These are phyloP conservation scores for Cystobasidium slooffiae DNA, from an alignment of 1,284 basidiomycete genomes.

Conservation along the genomic window DNA sequence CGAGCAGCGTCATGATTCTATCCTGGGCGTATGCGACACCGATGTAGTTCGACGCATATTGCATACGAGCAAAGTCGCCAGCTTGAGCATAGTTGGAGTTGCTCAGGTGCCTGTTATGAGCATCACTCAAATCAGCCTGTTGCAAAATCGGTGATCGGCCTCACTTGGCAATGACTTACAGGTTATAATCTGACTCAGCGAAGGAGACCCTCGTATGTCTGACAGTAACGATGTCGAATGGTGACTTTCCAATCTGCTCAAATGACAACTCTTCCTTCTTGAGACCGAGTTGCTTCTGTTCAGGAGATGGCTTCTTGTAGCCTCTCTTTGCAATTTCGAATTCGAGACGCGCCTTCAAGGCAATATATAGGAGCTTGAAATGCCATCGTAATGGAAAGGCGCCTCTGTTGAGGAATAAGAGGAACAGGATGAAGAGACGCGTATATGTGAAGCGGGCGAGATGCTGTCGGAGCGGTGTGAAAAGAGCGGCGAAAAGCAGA, in stretches of 20 bases:
- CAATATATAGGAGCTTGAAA: constrained; percentile 34
- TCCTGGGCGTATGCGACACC: constrained; percentile 29
- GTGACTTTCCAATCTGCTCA: constrained; percentile 26
- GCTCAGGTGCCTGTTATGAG: constrained; percentile 28
- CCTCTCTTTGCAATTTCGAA: constrained; percentile 26
- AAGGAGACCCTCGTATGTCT: constrained; percentile 37
- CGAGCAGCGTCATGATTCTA: constrained; percentile 33
- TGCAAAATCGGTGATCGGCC: not conserved
- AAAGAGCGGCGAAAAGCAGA: constrained; percentile 13
- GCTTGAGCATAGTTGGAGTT: constrained; percentile 43
- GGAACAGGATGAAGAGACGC: constrained; percentile 22
- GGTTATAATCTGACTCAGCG: constrained; percentile 43
- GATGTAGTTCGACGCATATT: constrained; percentile 36
- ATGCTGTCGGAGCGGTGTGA: constrained; percentile 27
- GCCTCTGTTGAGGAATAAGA: constrained; percentile 40
- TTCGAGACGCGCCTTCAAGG: constrained; percentile 5
- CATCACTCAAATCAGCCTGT: not conserved
- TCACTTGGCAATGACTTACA: constrained; percentile 4
- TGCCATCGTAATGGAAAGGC: constrained; percentile 40
- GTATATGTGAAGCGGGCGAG: constrained; percentile 14
- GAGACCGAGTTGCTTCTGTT: constrained; percentile 18
- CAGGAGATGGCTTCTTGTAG: constrained; percentile 3
- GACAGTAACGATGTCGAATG: constrained; percentile 28
- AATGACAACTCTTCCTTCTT: constrained; percentile 31
- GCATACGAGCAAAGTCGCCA: constrained; percentile 42